Conservation (phyloP, 768 basidiomycete genomes). For the Boletus edulis region DNA sequence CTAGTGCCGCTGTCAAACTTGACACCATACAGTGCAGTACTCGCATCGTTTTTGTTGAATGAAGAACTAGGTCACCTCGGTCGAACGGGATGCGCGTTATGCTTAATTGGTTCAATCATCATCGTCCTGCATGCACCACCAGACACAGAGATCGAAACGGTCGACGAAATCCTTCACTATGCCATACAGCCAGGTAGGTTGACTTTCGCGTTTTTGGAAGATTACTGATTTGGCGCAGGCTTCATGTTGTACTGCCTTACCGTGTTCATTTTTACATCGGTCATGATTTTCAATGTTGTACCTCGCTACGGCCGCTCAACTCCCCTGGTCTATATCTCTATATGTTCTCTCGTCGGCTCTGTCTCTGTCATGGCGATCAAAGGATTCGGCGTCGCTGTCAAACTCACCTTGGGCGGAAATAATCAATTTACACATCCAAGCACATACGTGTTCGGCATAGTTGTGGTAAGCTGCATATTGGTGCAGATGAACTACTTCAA, state of each 20-base stretch:
- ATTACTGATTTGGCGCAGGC: conserved; percentile 45
- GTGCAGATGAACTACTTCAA: conserved; percentile 98
- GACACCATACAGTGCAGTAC: conserved; percentile 64
- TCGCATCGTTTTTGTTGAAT: conserved; percentile 89
- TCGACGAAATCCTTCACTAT: conserved; percentile 89
- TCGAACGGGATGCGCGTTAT: conserved; percentile 79
- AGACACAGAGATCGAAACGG: conserved; percentile 89
- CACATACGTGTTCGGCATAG: conserved; percentile 93
- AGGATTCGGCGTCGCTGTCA: conserved; percentile 95
- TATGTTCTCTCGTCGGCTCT: conserved; percentile 94
- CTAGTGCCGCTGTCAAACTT: background rate
- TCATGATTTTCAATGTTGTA: conserved; percentile 85
- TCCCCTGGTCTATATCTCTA: conserved; percentile 91
- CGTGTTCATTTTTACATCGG: conserved; percentile 73
- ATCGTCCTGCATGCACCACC: conserved; percentile 97
- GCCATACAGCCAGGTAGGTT: conserved; percentile 87
- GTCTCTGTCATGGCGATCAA: conserved; percentile 99
- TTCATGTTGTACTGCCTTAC: conserved; percentile 90
- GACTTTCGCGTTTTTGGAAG: background rate
- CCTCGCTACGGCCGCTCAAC: conserved; percentile 86
- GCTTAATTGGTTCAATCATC: conserved; percentile 84
- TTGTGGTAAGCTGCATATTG: conserved; percentile 80
- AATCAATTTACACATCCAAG: conserved; percentile 94
- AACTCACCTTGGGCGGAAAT: conserved; percentile 87
- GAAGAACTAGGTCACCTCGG: conserved; percentile 96